Evolutionary conservation across 257 asterid genomes (phyloP).

Genomic region (Capsicum baccatum): DNA sequence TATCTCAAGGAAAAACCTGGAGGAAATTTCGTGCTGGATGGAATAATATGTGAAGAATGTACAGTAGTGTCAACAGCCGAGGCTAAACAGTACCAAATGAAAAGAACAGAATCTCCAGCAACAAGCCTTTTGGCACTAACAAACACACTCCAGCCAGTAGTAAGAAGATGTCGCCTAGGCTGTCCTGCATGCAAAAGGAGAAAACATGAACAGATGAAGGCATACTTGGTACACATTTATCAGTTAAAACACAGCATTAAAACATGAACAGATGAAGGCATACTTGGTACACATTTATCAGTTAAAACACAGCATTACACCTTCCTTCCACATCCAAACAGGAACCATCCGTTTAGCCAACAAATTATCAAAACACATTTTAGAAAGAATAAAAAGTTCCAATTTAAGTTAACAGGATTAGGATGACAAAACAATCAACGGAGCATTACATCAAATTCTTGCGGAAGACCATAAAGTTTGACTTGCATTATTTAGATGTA

Average conservation of each 20-base stretch:
- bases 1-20: conserved; percentile 15
- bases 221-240: background rate
- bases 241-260: background rate
- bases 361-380: background rate
- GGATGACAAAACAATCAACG: conserved; percentile 7
- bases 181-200: conserved; percentile 50
- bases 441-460: background rate
- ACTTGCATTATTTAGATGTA: background rate
- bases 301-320: background rate
- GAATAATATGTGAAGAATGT: conserved; percentile 12
- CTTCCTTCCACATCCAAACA: conserved; percentile 3
- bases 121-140: conserved; percentile 64
- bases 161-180: conserved; percentile 63
- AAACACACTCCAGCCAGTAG: conserved; percentile 67
- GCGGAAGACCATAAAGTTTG: background rate
- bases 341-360: background rate
- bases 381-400: background rate
- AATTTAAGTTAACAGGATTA: background rate
- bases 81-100: conserved; percentile 55
- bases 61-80: conserved; percentile 19
- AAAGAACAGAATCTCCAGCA: conserved; percentile 63
- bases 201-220: background rate
- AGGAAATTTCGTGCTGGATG: conserved; percentile 13
- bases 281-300: background rate
- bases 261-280: background rate